Conservation (phyloP, 2,329 filamentous ascomycete genomes). For the Aspergillus sp. region DNA sequence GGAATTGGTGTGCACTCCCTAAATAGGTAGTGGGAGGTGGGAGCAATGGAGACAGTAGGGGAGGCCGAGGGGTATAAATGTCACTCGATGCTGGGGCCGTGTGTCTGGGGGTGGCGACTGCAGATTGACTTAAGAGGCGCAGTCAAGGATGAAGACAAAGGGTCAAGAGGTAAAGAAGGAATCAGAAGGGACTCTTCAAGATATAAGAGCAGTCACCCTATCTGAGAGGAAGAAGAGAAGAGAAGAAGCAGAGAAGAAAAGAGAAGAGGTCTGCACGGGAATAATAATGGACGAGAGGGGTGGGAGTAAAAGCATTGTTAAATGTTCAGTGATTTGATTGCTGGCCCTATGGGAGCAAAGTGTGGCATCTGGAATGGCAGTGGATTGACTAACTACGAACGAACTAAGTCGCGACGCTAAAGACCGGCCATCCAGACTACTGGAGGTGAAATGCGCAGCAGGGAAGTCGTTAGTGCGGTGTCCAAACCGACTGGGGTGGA, state of each 20-base stretch:
- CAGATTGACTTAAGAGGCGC: neutral
- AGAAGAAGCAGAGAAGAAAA: neutral
- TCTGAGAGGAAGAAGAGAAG: too few species aligned
- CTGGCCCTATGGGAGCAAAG: slow-evolving; percentile 22
- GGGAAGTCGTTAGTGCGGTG: slow-evolving; percentile 16
- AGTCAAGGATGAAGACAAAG: neutral
- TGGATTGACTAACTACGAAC: slow-evolving; percentile 19
- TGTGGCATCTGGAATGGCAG: slow-evolving; percentile 16
- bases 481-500: slow-evolving; percentile 18
- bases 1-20: too few species aligned
- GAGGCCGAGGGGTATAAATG: neutral
- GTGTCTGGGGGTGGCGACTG: neutral
- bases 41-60: neutral
- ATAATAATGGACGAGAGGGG: slow-evolving; percentile 15
- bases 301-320: slow-evolving; percentile 25
- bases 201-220: too few species aligned
- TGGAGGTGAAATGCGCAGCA: slow-evolving; percentile 15
- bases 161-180: neutral
- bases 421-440: slow-evolving; percentile 17
- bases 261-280: slow-evolving; percentile 9
- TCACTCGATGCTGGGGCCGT: neutral
- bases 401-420: slow-evolving; percentile 16
- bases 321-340: slow-evolving; percentile 28
- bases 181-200: too few species aligned
- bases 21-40: too few species aligned